A percentile compares a stretch with the other conserved stretches of the same genome.
These are phyloP conservation scores for Coprinellus aureogranulatus DNA, from an alignment of 768 basidiomycete species.

Conservation along the genomic window DNA sequence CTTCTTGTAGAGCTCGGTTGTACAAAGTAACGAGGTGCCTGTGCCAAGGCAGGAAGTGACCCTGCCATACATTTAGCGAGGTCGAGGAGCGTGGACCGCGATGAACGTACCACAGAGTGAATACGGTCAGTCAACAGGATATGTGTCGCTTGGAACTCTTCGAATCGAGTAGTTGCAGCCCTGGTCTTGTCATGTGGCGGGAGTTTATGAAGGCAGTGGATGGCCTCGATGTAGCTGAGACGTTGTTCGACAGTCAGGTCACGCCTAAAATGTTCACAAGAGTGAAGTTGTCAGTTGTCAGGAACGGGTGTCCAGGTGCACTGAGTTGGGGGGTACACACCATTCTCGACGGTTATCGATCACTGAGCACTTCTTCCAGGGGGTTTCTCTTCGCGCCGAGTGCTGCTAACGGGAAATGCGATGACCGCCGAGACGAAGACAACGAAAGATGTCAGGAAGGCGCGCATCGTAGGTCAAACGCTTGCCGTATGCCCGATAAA, in stretches of 20 bases:
- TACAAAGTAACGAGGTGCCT: conserved; percentile 20
- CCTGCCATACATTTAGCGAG: conserved; percentile 12
- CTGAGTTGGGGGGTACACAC: neutral
- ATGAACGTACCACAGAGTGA: conserved; percentile 22
- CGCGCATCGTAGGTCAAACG: no score
- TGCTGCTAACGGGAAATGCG: no score
- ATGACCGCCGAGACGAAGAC: no score
- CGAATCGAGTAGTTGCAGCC: conserved; percentile 16
- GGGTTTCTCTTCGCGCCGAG: no score
- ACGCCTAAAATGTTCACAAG: neutral
- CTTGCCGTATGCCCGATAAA: no score
- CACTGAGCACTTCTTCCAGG: neutral
- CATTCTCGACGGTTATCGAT: neutral
- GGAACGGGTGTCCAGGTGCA: neutral
- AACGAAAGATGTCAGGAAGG: no score
- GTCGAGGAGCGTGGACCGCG: neutral
- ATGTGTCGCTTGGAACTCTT: conserved; percentile 25
- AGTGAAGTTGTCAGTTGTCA: neutral
- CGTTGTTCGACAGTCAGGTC: conserved; percentile 4
- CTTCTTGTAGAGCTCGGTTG: conserved; percentile 20
- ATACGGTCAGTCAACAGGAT: conserved; percentile 20
- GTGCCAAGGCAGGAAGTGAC: conserved; percentile 29
- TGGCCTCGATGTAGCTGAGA: conserved; percentile 17
- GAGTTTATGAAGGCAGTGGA: conserved; percentile 16
- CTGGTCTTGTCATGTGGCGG: neutral